Base-by-base conservation (phyloP, 768 basidiomycete genomes). In the Daedaleopsis sinensis region DNA sequence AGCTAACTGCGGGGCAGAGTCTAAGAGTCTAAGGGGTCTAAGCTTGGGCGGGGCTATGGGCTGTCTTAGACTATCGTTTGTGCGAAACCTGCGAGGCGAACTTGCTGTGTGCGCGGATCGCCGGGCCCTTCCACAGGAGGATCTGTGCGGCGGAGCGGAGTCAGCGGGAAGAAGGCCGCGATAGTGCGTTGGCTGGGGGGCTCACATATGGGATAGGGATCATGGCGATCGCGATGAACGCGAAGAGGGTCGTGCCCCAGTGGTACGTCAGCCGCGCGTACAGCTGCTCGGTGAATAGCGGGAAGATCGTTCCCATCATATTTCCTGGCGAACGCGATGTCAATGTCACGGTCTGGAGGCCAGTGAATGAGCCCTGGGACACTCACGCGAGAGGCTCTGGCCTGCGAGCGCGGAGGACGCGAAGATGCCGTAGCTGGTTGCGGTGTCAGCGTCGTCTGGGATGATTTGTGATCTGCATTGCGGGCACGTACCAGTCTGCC, bases 331-430 rank as follows among this genome's bases (percentile, higher is more conserved):
- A 21, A 54, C 12, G 38, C 23, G 3, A 8, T 2, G 23, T 21
- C 8, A 37, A n/a, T n/a, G n/a, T n/a, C n/a, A n/a, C n/a, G n/a
- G n/a, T n/a, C n/a, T n/a, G n/a, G 18, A 21, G 43, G 38, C n/a
- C 15, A 8, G 43, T 9, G 2, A 54, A n/a, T 12, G 15, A 43
- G 38, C 9, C 43, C 23, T 19, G 36, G 10, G 35, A 27, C 27
- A 72, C 77, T 47, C 67, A 76, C 84, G 78, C 56, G 72, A 74
- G 36, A 85, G 72, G 39, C 77, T 80, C 64, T 83, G 82, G 0
- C 79, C 84, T 0, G 84, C 85, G 52, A 84, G 74, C 0, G 83
- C 85, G 11, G 81, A 82, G 7, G 82, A 84, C 1, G 85, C 80
- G 63, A 82, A 85, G 7, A 74, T 69, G 8, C 76, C 75, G 59